Evolutionary conservation across 2,329 filamentous ascomycete genomes (phyloP), one percentile per base, ranked within the genome.

Genomic region (Sclerotinia subarctica): DNA sequence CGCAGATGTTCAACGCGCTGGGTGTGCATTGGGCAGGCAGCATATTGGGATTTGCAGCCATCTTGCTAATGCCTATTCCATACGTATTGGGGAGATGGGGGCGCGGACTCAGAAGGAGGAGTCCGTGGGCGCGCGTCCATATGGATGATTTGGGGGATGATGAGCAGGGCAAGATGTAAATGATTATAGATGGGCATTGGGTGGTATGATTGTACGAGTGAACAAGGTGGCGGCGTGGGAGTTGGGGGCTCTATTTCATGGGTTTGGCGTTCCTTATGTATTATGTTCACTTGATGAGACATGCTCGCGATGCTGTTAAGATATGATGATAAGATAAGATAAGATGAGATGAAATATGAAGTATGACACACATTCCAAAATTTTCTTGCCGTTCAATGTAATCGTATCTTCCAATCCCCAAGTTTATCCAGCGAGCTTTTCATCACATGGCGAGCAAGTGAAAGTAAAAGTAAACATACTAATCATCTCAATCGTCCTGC

Each of bases 41-140:
- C 78, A 78, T 71, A 1, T 57, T 73, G n/a, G 70, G 77, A 0
- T 84, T 85, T 64, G 74, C 88, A 3, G 79, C 82, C 0, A 32
- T 84, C 1, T 77, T 76, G 0, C 73, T 86, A 67, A 72, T 85
- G 67, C 84, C 84, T 0, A 79, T 86, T 24, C 85, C 85, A 0
- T 86, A 82, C 80, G 77, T 84, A 0, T 75, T 87, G 19, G 86
- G 83, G 75, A 82, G 78, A 64, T 85, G 76, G 47, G 85, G 85
- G 0, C 51, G 38, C 38, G 24, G 24, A 1, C 67, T 72, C 8
- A 67, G 71, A n/a, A 54, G 26, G 15, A 71, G 49, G 26, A 72
- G 71, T 64, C 90, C 87, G 73, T 90, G 97, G 79, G 93, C 93
- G 0, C 65, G 67, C n/a, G 32, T 51, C 5, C 59, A 62, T 15